A percentile compares a stretch with the other conserved stretches of the same genome.
These are phyloP conservation scores for Aechmea fasciata DNA, from an alignment of 176 grass and related monocot genomes.

Conservation along the genomic window DNA sequence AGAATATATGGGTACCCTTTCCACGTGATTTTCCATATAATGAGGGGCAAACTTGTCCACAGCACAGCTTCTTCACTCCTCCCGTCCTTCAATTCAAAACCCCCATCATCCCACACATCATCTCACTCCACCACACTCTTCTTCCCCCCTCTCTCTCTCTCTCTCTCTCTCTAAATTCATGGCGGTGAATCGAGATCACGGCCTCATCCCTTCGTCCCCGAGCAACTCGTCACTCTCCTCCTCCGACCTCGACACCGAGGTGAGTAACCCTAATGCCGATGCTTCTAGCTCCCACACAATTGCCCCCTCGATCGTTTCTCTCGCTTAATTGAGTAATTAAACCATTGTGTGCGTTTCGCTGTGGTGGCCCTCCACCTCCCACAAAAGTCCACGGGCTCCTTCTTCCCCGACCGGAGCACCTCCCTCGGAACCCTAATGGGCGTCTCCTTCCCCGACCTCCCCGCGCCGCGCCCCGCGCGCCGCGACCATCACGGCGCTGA, in stretches of 20 bases:
- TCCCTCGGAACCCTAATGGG: slow-evolving; percentile 38
- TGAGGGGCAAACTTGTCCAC: neutral
- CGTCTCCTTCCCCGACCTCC: slow-evolving; percentile 18
- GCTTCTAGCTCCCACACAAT: too few species aligned
- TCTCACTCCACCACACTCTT: too few species aligned
- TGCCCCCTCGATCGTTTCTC: neutral
- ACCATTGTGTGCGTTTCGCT: neutral
- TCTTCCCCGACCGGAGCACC: slow-evolving; percentile 45
- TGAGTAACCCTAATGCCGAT: neutral
- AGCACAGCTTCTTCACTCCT: too few species aligned
- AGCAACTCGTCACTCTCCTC: slow-evolving; percentile 33
- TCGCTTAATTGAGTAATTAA: neutral
- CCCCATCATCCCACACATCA: slow-evolving; percentile 1
- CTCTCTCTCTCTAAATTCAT: slow-evolving; percentile 12
- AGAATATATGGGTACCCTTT: too few species aligned
- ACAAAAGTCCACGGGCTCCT: slow-evolving; percentile 35
- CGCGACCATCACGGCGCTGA: neutral
- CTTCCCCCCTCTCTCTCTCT: slow-evolving; percentile 12
- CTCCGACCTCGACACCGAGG: slow-evolving; percentile 51
- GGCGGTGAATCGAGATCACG: slow-evolving; percentile 17
- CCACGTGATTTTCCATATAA: too few species aligned
- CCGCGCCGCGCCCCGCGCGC: slow-evolving; percentile 3
- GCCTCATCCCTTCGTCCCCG: slow-evolving; percentile 24
- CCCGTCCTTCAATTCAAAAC: neutral
- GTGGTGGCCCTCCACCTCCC: neutral